Percentiles rank a stretch among this genome's conserved stretches.
These are phyloP conservation scores for Prunus mongolica DNA, from an alignment of 306 rosid species.

Conservation along the genomic window DNA sequence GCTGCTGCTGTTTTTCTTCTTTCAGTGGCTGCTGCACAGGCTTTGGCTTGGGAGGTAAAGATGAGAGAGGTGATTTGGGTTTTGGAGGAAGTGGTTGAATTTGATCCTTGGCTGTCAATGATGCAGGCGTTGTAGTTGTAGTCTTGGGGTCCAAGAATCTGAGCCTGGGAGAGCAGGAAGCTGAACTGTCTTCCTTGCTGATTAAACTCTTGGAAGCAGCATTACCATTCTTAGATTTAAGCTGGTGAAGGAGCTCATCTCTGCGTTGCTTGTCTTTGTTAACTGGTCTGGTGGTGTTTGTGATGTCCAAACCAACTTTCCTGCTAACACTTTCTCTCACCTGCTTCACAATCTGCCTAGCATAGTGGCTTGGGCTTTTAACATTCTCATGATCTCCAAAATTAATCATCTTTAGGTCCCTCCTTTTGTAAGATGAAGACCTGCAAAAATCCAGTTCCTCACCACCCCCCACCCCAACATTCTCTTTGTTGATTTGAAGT, in stretches of 20 bases:
- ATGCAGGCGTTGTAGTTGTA: not conserved
- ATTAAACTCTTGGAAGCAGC: slow-evolving; percentile 18
- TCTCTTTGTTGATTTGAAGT: slow-evolving; percentile 78
- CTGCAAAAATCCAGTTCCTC: slow-evolving; percentile 49
- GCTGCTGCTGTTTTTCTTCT: slow-evolving; percentile 19
- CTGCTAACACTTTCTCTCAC: slow-evolving; percentile 61
- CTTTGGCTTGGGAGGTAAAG: not conserved
- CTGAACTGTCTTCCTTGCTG: slow-evolving; percentile 36
- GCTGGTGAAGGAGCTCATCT: slow-evolving; percentile 33
- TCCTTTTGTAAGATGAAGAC: slow-evolving; percentile 39
- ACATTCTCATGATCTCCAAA: slow-evolving; percentile 33
- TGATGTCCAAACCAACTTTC: slow-evolving; percentile 69
- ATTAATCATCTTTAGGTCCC: slow-evolving; percentile 19
- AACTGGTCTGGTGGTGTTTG: slow-evolving; percentile 40
- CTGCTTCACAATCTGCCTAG: slow-evolving; percentile 75
- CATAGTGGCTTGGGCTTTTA: slow-evolving; percentile 49
- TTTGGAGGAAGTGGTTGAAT: slow-evolving; percentile 23
- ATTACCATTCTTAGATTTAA: slow-evolving; percentile 32
- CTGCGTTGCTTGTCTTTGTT: slow-evolving; percentile 38
- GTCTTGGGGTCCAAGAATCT: slow-evolving; percentile 43
- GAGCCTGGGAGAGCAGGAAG: slow-evolving; percentile 30
- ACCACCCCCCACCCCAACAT: not conserved
- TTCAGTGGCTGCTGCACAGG: slow-evolving; percentile 10
- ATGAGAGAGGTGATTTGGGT: not conserved
- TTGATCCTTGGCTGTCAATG: slow-evolving; percentile 29